Evolutionary conservation across 2,329 filamentous ascomycete species (phyloP).

Genomic region (Curvularia lunata): DNA sequence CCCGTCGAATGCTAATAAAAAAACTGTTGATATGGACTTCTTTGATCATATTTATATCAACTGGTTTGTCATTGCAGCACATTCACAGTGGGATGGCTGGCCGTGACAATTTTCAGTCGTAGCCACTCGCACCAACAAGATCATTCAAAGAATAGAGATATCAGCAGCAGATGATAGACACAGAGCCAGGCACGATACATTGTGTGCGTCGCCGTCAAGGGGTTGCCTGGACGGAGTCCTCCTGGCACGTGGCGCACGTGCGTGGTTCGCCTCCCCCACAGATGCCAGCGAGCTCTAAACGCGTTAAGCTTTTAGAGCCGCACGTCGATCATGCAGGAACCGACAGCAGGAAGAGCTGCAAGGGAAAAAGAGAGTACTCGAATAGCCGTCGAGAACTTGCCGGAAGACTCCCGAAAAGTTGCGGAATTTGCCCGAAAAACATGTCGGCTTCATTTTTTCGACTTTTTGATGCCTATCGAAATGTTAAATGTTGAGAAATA

Average conservation of each 20-base stretch:
- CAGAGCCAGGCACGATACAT: not conserved
- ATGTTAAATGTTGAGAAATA: slow-evolving; percentile 16
- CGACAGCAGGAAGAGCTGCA: slow-evolving; percentile 34
- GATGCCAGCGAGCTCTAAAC: slow-evolving; percentile 34
- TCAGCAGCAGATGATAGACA: not conserved
- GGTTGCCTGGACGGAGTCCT: slow-evolving; percentile 2
- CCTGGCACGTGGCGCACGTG: slow-evolving; percentile 34
- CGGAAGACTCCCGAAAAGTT: slow-evolving; percentile 40
- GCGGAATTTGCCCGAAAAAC: slow-evolving; percentile 16
- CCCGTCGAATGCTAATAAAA: not conserved
- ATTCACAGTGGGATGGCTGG: not conserved
- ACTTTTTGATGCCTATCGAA: not conserved
- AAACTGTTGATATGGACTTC: too few species aligned
- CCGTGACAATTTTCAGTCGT: not conserved
- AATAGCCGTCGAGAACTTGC: slow-evolving; percentile 17
- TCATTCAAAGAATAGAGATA: not conserved
- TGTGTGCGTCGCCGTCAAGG: not conserved
- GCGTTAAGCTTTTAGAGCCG: slow-evolving; percentile 47
- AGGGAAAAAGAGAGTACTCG: slow-evolving; percentile 20
- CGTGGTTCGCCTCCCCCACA: slow-evolving; percentile 38
- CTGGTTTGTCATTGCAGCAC: not conserved
- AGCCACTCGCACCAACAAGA: not conserved
- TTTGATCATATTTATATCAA: too few species aligned
- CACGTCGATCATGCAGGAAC: slow-evolving; percentile 44
- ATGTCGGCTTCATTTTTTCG: slow-evolving; percentile 8